A percentile compares a stretch with the other conserved stretches of the same genome.
Evolutionary conservation across 2,329 filamentous ascomycete species (phyloP).

Genomic region (Pseudophaeomoniella oleicola): DNA sequence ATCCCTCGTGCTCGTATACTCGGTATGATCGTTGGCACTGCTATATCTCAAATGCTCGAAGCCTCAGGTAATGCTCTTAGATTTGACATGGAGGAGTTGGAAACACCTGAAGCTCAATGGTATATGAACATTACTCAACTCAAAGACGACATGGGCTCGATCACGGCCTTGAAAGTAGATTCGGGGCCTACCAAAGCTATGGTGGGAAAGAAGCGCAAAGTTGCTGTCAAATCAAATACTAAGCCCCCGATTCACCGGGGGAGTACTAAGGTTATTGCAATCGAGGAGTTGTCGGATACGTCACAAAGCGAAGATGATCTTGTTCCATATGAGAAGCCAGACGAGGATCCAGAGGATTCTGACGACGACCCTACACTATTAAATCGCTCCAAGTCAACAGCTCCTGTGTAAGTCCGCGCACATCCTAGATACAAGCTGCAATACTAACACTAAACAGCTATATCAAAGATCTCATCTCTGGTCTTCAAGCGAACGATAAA

Average conservation of each 20-base stretch:
- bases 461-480: slow-evolving; percentile 67
- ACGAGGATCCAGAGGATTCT: slow-evolving; percentile 78
- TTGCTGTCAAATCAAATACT: slow-evolving; percentile 4
- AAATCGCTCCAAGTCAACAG: slow-evolving; percentile 63
- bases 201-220: slow-evolving; percentile 4
- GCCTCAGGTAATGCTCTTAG: slow-evolving; percentile 56
- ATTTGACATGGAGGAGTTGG: slow-evolving; percentile 71
- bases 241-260: slow-evolving; percentile 7
- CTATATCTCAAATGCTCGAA: slow-evolving; percentile 50
- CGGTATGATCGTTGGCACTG: slow-evolving; percentile 76
- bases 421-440: slow-evolving; percentile 9
- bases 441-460: slow-evolving; percentile 34
- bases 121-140: slow-evolving; percentile 53
- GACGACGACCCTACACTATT: slow-evolving; percentile 86
- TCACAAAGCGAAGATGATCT: slow-evolving; percentile 43
- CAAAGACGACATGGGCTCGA: slow-evolving; percentile 47
- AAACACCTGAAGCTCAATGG: slow-evolving; percentile 57
- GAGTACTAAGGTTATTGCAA: slow-evolving; percentile 32
- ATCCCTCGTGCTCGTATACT: slow-evolving; percentile 64
- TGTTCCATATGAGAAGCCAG: slow-evolving; percentile 67
- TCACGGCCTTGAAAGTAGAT: slow-evolving; percentile 33
- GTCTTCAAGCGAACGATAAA: slow-evolving; percentile 60
- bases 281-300: slow-evolving; percentile 50
- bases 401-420: slow-evolving; percentile 49
- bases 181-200: slow-evolving; percentile 9